These are phyloP conservation scores for Curvularia verruculosa DNA, from an alignment of 2,329 filamentous ascomycete species.

Conservation along the genomic window DNA sequence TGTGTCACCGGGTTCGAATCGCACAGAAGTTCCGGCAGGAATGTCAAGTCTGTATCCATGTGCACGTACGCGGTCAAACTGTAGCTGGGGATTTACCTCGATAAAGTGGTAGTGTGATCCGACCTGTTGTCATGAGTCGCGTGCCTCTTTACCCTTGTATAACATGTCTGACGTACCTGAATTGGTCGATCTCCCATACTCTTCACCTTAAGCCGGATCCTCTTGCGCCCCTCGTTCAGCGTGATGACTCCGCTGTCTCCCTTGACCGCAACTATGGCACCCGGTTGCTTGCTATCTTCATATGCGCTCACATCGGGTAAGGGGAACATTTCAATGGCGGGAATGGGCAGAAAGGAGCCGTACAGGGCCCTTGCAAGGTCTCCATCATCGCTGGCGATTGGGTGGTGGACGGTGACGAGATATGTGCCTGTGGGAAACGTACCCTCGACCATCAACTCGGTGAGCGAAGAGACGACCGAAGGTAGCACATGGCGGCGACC, in stretches of 20 bases:
- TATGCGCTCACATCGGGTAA: slow-evolving; percentile 69
- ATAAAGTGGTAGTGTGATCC: slow-evolving; percentile 97
- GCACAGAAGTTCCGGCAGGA: slow-evolving; percentile 85
- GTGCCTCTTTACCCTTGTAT: neutral
- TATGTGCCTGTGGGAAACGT: slow-evolving; percentile 92
- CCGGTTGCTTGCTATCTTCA: slow-evolving; percentile 71
- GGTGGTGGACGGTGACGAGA: slow-evolving; percentile 91
- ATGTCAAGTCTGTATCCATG: slow-evolving; percentile 91
- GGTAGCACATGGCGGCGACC: slow-evolving; percentile 90
- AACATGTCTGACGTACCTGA: slow-evolving; percentile 63
- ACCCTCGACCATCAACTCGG: slow-evolving; percentile 90
- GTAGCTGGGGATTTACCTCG: slow-evolving; percentile 87
- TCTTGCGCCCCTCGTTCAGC: slow-evolving; percentile 75
- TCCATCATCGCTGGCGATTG: slow-evolving; percentile 83
- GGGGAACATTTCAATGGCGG: slow-evolving; percentile 70
- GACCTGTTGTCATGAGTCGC: slow-evolving; percentile 54
- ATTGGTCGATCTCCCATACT: slow-evolving; percentile 89
- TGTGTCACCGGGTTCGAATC: slow-evolving; percentile 91
- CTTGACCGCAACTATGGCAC: slow-evolving; percentile 76
- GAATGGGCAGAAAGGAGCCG: slow-evolving; percentile 86
- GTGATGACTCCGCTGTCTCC: slow-evolving; percentile 66
- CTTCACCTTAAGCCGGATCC: slow-evolving; percentile 76
- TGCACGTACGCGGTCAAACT: slow-evolving; percentile 82
- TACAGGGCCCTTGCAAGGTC: slow-evolving; percentile 87
- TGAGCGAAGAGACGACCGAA: slow-evolving; percentile 76